phyloP scores from a whole-genome alignment of 140 eudicot species.

The Anethum foeniculum region DNA sequence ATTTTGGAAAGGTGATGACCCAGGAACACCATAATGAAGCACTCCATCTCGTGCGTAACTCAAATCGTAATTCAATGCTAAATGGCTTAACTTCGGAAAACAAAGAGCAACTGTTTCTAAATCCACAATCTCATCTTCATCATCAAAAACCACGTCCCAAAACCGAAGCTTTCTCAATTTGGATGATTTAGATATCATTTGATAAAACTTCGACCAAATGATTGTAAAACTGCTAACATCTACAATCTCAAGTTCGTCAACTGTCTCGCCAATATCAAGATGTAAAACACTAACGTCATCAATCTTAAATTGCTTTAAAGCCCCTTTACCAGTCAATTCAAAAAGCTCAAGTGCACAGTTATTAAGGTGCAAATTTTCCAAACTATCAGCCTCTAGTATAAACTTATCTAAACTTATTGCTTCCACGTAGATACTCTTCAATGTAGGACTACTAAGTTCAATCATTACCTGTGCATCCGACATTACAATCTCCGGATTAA shows the following conservation, averaged over 20 bases:
- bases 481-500: conserved; percentile 65
- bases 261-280: conserved; percentile 65
- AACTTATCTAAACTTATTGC: conserved; percentile 77
- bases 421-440: conserved; percentile 62
- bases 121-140: conserved; percentile 71
- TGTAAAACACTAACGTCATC: conserved; percentile 82
- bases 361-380: conserved; percentile 64
- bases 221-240: conserved; percentile 75
- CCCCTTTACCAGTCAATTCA: conserved; percentile 66
- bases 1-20: conserved; percentile 40
- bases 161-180: conserved; percentile 62
- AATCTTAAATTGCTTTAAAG: conserved; percentile 54
- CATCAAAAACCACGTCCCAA: conserved; percentile 85
- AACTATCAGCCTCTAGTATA: conserved; percentile 63
- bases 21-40: conserved; percentile 53
- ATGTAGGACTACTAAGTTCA: conserved; percentile 48
- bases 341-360: conserved; percentile 77
- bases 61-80: conserved; percentile 65
- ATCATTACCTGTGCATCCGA: conserved; percentile 65
- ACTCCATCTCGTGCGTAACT: conserved; percentile 42
- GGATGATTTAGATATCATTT: conserved; percentile 59
- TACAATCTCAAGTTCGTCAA: conserved; percentile 66
- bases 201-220: conserved; percentile 77
- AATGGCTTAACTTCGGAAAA: conserved; percentile 49
- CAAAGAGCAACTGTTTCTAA: conserved; percentile 60